Percentiles rank a stretch among this genome's conserved stretches.
These are phyloP conservation scores for Fomitopsis betulina DNA, from an alignment of 1,284 basidiomycete genomes.

Conservation along the genomic window DNA sequence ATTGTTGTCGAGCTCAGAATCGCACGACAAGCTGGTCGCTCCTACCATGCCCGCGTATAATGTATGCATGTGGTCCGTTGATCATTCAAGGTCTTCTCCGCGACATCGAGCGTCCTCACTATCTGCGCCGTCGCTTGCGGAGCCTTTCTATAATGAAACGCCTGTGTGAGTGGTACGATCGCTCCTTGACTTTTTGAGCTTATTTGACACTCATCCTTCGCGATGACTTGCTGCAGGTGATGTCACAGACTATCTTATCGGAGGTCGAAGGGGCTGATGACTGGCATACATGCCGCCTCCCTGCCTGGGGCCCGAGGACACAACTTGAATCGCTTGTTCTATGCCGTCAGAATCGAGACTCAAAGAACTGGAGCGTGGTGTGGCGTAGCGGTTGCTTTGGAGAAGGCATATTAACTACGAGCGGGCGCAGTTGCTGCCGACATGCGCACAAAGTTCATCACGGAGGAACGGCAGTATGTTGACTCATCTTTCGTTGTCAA, in stretches of 20 bases:
- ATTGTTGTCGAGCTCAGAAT: too few relatives aligned
- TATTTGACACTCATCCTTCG: neutral
- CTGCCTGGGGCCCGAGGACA: too few relatives aligned
- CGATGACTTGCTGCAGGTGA: neutral
- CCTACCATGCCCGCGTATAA: too few relatives aligned
- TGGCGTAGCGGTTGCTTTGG: too few relatives aligned
- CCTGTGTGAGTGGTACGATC: conserved; percentile 1
- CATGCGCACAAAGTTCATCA: neutral
- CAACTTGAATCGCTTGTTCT: too few relatives aligned
- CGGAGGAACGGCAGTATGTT: neutral
- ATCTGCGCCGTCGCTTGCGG: neutral
- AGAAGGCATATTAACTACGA: too few relatives aligned
- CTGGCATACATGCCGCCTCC: neutral
- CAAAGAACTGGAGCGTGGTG: neutral
- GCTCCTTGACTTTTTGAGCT: neutral
- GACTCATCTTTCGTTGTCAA: neutral
- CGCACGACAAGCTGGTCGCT: too few relatives aligned
- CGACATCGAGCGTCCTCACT: neutral
- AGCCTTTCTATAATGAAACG: neutral
- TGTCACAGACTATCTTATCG: too few relatives aligned
- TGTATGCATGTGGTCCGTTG: neutral
- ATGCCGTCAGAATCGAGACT: neutral
- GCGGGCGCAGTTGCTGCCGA: too few relatives aligned
- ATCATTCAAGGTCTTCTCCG: neutral
- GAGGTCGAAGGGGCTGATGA: too few relatives aligned